These are phyloP conservation scores for Malbranchea zuffiana DNA, from an alignment of 2,329 filamentous ascomycete species.

Conservation along the genomic window DNA sequence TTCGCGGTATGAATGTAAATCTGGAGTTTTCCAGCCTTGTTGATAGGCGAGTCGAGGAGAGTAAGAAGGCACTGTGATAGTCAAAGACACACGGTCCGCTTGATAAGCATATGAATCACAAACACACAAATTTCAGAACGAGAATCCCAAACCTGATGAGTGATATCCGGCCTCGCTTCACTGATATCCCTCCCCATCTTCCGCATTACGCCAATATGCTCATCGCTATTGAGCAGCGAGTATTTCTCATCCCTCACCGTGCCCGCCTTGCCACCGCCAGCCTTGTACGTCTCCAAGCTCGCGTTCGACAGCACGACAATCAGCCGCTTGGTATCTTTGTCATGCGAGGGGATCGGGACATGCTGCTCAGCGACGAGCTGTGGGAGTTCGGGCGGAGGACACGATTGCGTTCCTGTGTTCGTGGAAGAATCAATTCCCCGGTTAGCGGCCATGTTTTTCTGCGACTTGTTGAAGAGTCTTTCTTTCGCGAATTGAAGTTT, in stretches of 20 bases:
- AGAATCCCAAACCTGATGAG: slow-evolving; percentile 68
- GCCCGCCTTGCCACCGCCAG: slow-evolving; percentile 44
- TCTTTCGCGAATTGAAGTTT: neutral
- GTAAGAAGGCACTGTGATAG: slow-evolving; percentile 76
- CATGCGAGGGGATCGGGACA: slow-evolving; percentile 66
- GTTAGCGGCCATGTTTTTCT: slow-evolving; percentile 22
- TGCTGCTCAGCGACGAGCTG: slow-evolving; percentile 91
- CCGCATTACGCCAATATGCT: slow-evolving; percentile 97
- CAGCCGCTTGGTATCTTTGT: slow-evolving; percentile 82
- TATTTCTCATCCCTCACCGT: slow-evolving; percentile 75
- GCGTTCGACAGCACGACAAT: slow-evolving; percentile 97
- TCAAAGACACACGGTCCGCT: slow-evolving; percentile 16
- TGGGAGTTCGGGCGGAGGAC: slow-evolving; percentile 80
- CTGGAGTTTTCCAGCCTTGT: slow-evolving; percentile 94
- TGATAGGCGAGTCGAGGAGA: slow-evolving; percentile 92
- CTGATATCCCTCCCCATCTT: slow-evolving; percentile 99
- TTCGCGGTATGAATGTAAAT: slow-evolving; percentile 98
- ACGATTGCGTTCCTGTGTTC: slow-evolving; percentile 72
- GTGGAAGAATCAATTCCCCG: slow-evolving; percentile 8
- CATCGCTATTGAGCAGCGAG: slow-evolving; percentile 93
- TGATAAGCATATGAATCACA: slow-evolving; percentile 9
- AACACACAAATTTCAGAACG: slow-evolving; percentile 7
- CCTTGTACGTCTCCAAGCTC: slow-evolving; percentile 94
- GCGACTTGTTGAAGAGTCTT: neutral
- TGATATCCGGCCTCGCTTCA: slow-evolving; percentile 94